Percentiles rank a stretch among this genome's conserved stretches.
Evolutionary conservation across 2,329 filamentous ascomycete species (phyloP).

Genomic region (Calonectria multiphialidica): DNA sequence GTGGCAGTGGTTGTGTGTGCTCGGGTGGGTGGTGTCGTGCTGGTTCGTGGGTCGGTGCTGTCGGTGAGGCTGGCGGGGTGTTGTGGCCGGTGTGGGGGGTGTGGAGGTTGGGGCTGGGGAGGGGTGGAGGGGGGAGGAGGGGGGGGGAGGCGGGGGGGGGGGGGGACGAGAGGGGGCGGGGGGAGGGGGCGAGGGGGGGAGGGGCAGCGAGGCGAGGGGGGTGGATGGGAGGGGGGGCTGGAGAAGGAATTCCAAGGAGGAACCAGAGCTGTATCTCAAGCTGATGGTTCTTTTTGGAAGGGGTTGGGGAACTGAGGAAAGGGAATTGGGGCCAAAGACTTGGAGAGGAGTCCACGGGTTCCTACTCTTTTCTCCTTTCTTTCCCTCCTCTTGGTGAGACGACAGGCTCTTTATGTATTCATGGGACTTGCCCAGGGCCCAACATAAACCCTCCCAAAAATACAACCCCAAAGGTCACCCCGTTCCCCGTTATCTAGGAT

Average conservation of each 20-base stretch:
- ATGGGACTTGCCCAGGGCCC: not conserved
- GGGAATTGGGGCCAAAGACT: not conserved
- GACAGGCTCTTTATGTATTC: slow-evolving; percentile 26
- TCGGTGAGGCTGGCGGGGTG: no score
- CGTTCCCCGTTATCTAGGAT: not conserved
- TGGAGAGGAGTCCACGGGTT: not conserved
- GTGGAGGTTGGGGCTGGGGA: no score
- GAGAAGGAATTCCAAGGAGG: slow-evolving; percentile 4
- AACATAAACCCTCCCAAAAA: not conserved
- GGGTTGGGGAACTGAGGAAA: not conserved
- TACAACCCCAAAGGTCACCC: slow-evolving; percentile 14
- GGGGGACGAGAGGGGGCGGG: no score
- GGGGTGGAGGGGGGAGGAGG: no score
- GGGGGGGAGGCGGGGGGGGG: no score
- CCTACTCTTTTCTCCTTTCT: not conserved
- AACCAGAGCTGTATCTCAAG: not conserved
- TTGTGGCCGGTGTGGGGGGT: no score
- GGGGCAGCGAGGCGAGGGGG: no score
- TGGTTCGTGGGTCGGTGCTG: no score
- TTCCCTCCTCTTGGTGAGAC: not conserved
- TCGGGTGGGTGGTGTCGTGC: no score
- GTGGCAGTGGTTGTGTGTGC: no score
- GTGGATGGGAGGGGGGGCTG: not conserved
- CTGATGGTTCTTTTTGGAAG: not conserved
- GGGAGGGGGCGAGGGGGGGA: no score